phyloP scores from a whole-genome alignment of 1,139 yeast genomes.

The Diutina siamensis region DNA sequence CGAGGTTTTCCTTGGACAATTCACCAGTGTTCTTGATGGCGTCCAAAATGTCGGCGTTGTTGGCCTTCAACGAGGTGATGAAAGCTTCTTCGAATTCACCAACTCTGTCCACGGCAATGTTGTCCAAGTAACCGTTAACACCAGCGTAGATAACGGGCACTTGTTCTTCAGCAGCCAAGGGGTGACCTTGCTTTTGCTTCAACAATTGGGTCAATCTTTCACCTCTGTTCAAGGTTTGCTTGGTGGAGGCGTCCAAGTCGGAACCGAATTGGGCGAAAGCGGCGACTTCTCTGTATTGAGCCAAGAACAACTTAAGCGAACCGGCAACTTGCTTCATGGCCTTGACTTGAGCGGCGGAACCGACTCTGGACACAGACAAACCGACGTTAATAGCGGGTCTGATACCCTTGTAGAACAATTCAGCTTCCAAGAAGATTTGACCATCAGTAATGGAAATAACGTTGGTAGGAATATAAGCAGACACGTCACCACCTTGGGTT shows the following conservation, averaged over 20 bases:
- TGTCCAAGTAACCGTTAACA: slow-evolving; percentile 98
- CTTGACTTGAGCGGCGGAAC: slow-evolving; percentile 99
- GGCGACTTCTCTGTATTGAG: slow-evolving; percentile 99
- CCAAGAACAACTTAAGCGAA: slow-evolving; percentile 98
- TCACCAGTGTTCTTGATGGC: slow-evolving; percentile 87
- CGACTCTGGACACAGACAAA: slow-evolving; percentile 99
- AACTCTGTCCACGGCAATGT: slow-evolving; percentile 74
- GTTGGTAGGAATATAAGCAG: slow-evolving; percentile 95
- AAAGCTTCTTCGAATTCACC: slow-evolving; percentile 88
- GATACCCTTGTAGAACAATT: slow-evolving; percentile 99
- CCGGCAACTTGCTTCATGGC: slow-evolving; percentile 99
- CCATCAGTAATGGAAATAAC: slow-evolving; percentile 97
- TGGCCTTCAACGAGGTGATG: slow-evolving; percentile 83
- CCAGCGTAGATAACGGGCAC: slow-evolving; percentile 98
- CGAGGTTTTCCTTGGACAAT: slow-evolving; percentile 80
- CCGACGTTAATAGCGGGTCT: slow-evolving; percentile 99
- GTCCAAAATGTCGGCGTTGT: slow-evolving; percentile 72
- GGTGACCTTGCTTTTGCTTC: slow-evolving; percentile 95
- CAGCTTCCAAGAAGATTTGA: slow-evolving; percentile 98
- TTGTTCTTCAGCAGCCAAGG: slow-evolving; percentile 97
- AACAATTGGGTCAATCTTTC: slow-evolving; percentile 99
- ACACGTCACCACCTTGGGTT: slow-evolving; percentile 99
- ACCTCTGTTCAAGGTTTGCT: slow-evolving; percentile 99
- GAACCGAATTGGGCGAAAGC: slow-evolving; percentile 99
- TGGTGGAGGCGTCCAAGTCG: slow-evolving; percentile 99